Percentiles rank a stretch among this genome's conserved stretches.
phyloP scores from a whole-genome alignment of 768 basidiomycete species.

The Russula virescens region DNA sequence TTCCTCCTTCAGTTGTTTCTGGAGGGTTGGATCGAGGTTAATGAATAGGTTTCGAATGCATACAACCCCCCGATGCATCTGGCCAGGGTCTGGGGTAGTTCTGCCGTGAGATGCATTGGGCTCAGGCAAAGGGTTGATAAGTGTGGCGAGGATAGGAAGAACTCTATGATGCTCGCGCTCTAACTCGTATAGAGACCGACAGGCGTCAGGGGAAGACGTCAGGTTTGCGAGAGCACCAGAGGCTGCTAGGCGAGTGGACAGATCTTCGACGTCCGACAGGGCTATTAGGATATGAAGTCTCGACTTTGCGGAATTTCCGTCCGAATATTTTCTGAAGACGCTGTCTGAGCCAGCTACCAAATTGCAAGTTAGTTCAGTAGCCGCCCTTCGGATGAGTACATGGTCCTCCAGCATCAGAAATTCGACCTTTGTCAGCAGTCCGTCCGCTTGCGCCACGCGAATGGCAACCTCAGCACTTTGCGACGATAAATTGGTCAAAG shows the following conservation, averaged over 20 bases:
- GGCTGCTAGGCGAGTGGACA: constrained; percentile 81
- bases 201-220: constrained; percentile 55
- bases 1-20: constrained; percentile 44
- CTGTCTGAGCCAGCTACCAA: constrained; percentile 71
- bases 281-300: constrained; percentile 81
- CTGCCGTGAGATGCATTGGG: constrained; percentile 35
- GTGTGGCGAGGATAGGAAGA: constrained; percentile 57
- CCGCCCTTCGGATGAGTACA: constrained; percentile 73
- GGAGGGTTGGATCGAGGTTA: constrained; percentile 37
- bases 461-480: constrained; percentile 58
- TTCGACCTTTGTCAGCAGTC: constrained; percentile 61
- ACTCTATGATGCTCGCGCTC: constrained; percentile 60
- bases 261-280: constrained; percentile 80
- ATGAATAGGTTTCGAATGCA: constrained; percentile 60
- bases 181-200: constrained; percentile 54
- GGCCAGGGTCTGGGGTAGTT: constrained; percentile 43
- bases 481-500: constrained; percentile 90
- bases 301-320: constrained; percentile 41
- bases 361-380: constrained; percentile 90
- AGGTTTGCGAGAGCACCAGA: constrained; percentile 85
- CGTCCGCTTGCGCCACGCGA: constrained; percentile 57
- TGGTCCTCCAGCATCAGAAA: constrained; percentile 79
- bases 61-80: constrained; percentile 75
- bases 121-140: constrained; percentile 55
- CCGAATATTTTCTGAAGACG: constrained; percentile 67